Evolutionary conservation across 2,329 filamentous ascomycete species (phyloP), one percentile per base, ranked within the genome.

Genomic region (Rhinocladiella similis): DNA sequence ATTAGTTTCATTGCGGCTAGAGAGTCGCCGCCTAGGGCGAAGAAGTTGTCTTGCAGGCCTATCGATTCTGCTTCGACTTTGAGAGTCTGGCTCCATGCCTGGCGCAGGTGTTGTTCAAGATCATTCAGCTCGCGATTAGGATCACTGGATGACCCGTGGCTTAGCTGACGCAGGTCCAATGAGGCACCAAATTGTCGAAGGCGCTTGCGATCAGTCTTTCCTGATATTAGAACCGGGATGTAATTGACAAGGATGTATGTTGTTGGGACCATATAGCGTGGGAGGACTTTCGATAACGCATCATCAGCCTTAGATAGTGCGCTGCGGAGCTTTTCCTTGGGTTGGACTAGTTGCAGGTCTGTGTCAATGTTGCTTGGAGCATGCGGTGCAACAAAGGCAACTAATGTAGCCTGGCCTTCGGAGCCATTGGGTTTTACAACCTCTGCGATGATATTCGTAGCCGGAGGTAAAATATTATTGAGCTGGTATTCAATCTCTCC

Each of bases 361-460:
- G 39, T 19, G 13, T 38, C 35, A 41, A 25, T 47, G 41, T 29
- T 48, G 13, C 20, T 46, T 42, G 25, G 29, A 16, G 53, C 47
- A 33, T 50, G 48, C 14, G 42, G 45, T 12, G 47, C 52, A 43
- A 76, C 65, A 54, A 80, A 79, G 1, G 77, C 76, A 3, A 81
- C 75, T 13, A 83, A 67, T 1, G 73, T 76, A 20, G 76, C 73
- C 39, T 77, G 73, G 1, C 70, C 72, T 13, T 67, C 66, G 16
- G 65, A 60, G 9, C 73, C 73, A 18, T 70, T 71, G n/a, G 77
- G 76, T 53, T 73, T 75, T 60, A 80, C 77, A 29, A 80, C 77
- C 56, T 82, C 80, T 4, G 77, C 77, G 0, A 73, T 76, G 1
- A 80, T 75, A 46, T 73, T 75, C 22, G 75, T 73, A 1, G 72